Conservation (phyloP, 2,329 filamentous ascomycete species). For the Epicoccum nigrum region DNA sequence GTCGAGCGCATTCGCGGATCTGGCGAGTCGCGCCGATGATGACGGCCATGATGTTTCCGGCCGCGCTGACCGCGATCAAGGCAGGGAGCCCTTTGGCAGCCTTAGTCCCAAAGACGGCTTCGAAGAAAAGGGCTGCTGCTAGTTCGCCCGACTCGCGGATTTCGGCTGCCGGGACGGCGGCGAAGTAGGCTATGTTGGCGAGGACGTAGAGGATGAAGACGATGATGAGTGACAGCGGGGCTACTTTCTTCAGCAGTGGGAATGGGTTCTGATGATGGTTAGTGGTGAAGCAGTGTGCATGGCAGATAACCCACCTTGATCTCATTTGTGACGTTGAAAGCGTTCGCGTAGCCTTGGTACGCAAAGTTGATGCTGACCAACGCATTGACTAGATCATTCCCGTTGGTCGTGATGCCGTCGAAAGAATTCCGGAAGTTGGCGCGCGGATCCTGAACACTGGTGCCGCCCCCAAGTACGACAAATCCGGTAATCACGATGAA, state of each 20-base stretch:
- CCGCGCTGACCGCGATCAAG: constrained; percentile 34
- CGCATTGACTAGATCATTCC: constrained; percentile 38
- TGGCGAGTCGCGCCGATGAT: constrained; percentile 39
- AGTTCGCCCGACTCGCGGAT: constrained; percentile 61
- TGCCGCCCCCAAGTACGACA: constrained; percentile 37
- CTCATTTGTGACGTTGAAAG: constrained; percentile 44
- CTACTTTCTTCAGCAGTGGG: constrained; percentile 58
- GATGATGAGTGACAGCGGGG: constrained; percentile 56
- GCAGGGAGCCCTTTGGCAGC: constrained; percentile 62
- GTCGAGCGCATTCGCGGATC: constrained; percentile 38
- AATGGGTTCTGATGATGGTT: constrained; percentile 59
- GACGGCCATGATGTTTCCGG: constrained; percentile 39
- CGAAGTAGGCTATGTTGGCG: constrained; percentile 35
- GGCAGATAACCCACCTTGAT: constrained; percentile 28
- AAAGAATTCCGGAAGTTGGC: constrained; percentile 38
- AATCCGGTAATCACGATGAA: constrained; percentile 52
- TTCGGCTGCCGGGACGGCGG: constrained; percentile 50
- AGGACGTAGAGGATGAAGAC: constrained; percentile 52
- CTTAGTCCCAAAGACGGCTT: constrained; percentile 62
- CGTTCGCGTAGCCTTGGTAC: constrained; percentile 39
- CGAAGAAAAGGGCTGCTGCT: constrained; percentile 65
- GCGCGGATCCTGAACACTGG: constrained; percentile 31
- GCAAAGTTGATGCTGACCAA: constrained; percentile 43
- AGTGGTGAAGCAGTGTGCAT: not conserved
- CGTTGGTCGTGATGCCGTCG: constrained; percentile 34